Evolutionary conservation across 352 stramenopile genomes (phyloP), one percentile per base, ranked within the genome.

Genomic region (Globisporangium nodosum): DNA sequence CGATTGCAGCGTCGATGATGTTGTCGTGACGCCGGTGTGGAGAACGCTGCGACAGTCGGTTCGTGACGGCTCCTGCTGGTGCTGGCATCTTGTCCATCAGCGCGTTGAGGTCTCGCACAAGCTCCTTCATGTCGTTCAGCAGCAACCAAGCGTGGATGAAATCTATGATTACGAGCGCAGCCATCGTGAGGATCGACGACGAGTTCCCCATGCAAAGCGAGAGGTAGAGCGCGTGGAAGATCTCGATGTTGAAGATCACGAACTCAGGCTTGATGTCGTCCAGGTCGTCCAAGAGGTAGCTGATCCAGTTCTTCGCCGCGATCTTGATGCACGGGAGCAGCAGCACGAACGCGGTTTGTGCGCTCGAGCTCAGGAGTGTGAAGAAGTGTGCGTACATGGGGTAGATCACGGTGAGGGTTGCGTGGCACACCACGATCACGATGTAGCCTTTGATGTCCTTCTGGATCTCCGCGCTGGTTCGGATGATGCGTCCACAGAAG

Each of bases 151-250:
- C 24, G 7, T 52, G 53, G 0, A 63, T 27, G 11, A 72, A 49
- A 24, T 85, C 73, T 3, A 81, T 46, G 3, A 16, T 16, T 49
- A 77, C 73, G 11, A 85, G 54, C 0, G 56, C 48, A 5, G 65
- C 45, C 0, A 63, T 69, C 1, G 73, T 72, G 5, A 37, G 42
- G 30, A 59, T 59, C 0, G 65, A 77, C 20, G 68, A 54, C 5
- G 68, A 53, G 2, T 50, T 69, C 47, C 77, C 63, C 53, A 85
- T 76, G 21, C 66, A 71, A 15, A 67, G 67, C 0, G 76, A 62
- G 2, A 83, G 66, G 27, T 70, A 86, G 3, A 86, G 54, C 33
- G 73, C 61, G 54, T 83, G 69, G 51, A 81, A 86, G 43, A 86
- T 61, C 35, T 86, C 69, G 5, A 76, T 65, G 21, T 80, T 83